phyloP scores from a whole-genome alignment of 345 rosid species.

The Anacardium occidentale region DNA sequence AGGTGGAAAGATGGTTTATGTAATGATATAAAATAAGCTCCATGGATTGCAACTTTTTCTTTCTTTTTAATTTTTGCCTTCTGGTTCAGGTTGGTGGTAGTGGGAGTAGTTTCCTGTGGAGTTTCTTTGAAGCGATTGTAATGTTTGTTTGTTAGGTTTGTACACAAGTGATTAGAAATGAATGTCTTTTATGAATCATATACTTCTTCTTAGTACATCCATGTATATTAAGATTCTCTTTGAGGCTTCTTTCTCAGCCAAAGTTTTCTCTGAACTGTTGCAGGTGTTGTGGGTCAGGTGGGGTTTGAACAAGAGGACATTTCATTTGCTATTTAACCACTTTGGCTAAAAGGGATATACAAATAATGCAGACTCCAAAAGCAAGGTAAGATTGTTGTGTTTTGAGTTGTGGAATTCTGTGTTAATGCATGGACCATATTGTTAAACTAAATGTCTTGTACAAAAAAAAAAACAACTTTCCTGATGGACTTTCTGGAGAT shows the following conservation, averaged over 20 bases:
- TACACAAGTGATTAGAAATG: slow-evolving; percentile 33
- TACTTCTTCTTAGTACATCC: slow-evolving; percentile 13
- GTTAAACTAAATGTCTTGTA: too few species aligned
- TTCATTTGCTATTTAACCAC: slow-evolving; percentile 16
- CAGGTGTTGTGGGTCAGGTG: slow-evolving; percentile 57
- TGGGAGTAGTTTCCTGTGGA: slow-evolving; percentile 76
- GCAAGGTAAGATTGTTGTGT: slow-evolving; percentile 47
- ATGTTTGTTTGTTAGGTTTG: slow-evolving; percentile 53
- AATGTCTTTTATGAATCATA: slow-evolving; percentile 24
- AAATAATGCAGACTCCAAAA: slow-evolving; percentile 86
- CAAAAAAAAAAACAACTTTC: background rate
- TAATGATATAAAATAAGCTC: slow-evolving; percentile 22
- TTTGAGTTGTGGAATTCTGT: background rate
- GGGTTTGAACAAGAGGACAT: slow-evolving; percentile 31
- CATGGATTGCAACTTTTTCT: slow-evolving; percentile 33
- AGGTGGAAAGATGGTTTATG: slow-evolving; percentile 10
- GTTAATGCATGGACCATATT: slow-evolving; percentile 2
- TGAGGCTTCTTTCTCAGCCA: slow-evolving; percentile 36
- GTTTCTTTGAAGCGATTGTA: slow-evolving; percentile 82
- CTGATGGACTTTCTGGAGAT: background rate
- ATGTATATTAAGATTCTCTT: slow-evolving; percentile 31
- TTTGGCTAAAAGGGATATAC: slow-evolving; percentile 27
- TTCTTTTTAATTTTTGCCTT: slow-evolving; percentile 23
- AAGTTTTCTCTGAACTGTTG: slow-evolving; percentile 37
- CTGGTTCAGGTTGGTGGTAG: slow-evolving; percentile 74